Base-by-base conservation (phyloP, 805 yeast genomes). In the Zygosaccharomyces bisporus region DNA sequence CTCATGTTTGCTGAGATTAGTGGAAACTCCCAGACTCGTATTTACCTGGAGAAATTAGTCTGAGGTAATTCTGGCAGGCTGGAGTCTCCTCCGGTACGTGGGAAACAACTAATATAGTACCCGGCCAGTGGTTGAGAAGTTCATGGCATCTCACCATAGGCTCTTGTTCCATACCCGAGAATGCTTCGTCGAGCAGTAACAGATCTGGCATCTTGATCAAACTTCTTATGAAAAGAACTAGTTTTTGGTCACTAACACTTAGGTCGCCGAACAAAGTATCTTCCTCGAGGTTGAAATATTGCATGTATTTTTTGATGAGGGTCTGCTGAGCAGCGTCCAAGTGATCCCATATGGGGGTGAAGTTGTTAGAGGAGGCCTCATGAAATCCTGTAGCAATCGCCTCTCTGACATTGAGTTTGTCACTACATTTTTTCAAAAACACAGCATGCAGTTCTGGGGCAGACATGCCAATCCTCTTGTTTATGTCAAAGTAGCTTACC, bases 361-460 rank as follows among this genome's bases (percentile, higher is more conserved):
- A 76, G 34, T 81, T 78, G 39, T 61, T 64, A 3, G 63, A 51
- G 17, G 66, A 58, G 0, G 91, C 93, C n/a, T 79, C 79, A 2
- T 77, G 69, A 52, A 75, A 78, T 0, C 97, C 98, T 5, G 95
- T 85, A 6, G 82, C 60, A 4, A 91, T 71, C 0, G 86, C 70
- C 27, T 86, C 71, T 25, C 57, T 59, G 44, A 80, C 77, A 0
- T 80, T 74, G 44, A 79, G 68, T 2, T 60, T 54, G 3, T 64
- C 64, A 0, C 57, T 53, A 8, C 53, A 42, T 21, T 45, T 55
- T 35, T 58, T 59, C 24, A 96, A 95, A 50, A 87, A 86, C n/a
- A 89, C 74, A 0, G 95, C 81, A 60, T 91, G 98, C 27, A 91
- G 67, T 62, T 91, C 99, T 1, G 99, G 99, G 1, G 96, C 85